phyloP scores from a whole-genome alignment of 225 moss, liverwort and hornwort genomes.

The Ulota crispa region DNA sequence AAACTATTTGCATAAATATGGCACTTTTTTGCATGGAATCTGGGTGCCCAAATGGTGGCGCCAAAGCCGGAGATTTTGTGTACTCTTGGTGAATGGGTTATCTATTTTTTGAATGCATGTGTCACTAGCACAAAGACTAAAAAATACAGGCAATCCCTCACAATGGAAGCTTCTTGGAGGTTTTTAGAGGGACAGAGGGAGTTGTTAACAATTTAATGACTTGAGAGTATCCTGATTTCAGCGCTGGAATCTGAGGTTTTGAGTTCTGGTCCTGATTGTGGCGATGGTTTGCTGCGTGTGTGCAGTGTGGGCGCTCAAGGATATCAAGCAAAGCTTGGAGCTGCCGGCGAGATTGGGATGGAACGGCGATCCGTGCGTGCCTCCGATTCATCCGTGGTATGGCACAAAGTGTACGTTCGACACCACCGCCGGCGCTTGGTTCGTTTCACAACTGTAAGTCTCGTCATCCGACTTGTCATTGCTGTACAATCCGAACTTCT shows the following conservation, averaged over 20 bases:
- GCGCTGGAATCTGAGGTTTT: background rate
- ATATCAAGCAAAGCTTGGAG: conserved; percentile 54
- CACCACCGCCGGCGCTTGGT: conserved; percentile 48
- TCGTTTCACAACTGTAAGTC: conserved; percentile 73
- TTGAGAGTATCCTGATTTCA: background rate
- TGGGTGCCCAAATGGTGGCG: too few species aligned
- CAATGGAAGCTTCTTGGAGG: too few species aligned
- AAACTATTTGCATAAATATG: too few species aligned
- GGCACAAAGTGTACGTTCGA: conserved; percentile 64
- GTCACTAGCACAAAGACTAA: too few species aligned
- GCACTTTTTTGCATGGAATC: too few species aligned
- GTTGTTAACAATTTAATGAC: background rate
- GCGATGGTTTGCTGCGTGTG: background rate
- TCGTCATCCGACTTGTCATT: background rate
- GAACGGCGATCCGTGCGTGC: conserved; percentile 95
- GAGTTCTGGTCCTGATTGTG: background rate
- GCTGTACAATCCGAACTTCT: too few species aligned
- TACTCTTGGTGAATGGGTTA: too few species aligned
- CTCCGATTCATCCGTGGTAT: conserved; percentile 77
- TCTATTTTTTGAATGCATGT: too few species aligned
- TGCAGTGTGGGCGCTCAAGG: conserved; percentile 85
- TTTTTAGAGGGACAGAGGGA: too few species aligned
- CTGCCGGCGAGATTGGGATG: conserved; percentile 88
- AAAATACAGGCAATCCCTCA: too few species aligned
- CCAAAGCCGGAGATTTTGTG: too few species aligned